A percentile compares a stretch with the other conserved stretches of the same genome.
phyloP scores from a whole-genome alignment of 1,284 basidiomycete genomes.

The Tilletia setariae region DNA sequence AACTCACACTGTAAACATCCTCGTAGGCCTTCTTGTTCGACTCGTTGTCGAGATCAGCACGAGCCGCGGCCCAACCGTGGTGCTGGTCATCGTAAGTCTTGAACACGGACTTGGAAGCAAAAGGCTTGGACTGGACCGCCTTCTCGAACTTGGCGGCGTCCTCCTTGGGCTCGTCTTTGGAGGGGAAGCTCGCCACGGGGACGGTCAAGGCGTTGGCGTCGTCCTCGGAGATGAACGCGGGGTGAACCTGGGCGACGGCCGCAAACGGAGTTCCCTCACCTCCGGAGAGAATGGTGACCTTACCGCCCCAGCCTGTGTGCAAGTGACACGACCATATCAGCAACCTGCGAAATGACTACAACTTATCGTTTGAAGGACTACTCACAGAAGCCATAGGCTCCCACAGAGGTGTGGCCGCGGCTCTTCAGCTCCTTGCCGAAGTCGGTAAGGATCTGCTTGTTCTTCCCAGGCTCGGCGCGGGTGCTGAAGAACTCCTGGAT shows the following conservation, averaged over 20 bases:
- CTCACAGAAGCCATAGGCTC: conserved; percentile 58
- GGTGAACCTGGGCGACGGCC: conserved; percentile 41
- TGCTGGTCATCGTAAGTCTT: conserved; percentile 59
- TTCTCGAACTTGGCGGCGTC: conserved; percentile 60
- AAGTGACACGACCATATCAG: neutral
- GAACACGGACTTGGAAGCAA: conserved; percentile 59
- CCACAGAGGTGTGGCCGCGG: conserved; percentile 60
- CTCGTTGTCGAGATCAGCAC: conserved; percentile 64
- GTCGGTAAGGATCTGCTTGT: conserved; percentile 59
- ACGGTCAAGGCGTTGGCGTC: conserved; percentile 62
- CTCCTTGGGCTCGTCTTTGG: conserved; percentile 62
- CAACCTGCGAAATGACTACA: neutral
- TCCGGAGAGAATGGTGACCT: conserved; percentile 32
- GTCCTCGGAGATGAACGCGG: conserved; percentile 61
- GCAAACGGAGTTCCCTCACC: conserved; percentile 35
- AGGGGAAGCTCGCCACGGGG: conserved; percentile 64
- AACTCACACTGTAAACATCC: conserved; percentile 61
- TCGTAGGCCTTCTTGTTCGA: conserved; percentile 68
- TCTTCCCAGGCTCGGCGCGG: conserved; percentile 58
- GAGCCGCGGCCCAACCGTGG: conserved; percentile 71
- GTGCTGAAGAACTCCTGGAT: conserved; percentile 63
- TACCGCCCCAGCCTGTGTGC: conserved; percentile 33
- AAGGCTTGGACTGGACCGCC: conserved; percentile 56
- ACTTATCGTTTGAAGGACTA: too few species aligned
- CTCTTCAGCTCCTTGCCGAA: conserved; percentile 60